A percentile compares a stretch with the other conserved stretches of the same genome.
Evolutionary conservation across 2,329 filamentous ascomycete genomes (phyloP).

Genomic region (Raffaelea albimanens): DNA sequence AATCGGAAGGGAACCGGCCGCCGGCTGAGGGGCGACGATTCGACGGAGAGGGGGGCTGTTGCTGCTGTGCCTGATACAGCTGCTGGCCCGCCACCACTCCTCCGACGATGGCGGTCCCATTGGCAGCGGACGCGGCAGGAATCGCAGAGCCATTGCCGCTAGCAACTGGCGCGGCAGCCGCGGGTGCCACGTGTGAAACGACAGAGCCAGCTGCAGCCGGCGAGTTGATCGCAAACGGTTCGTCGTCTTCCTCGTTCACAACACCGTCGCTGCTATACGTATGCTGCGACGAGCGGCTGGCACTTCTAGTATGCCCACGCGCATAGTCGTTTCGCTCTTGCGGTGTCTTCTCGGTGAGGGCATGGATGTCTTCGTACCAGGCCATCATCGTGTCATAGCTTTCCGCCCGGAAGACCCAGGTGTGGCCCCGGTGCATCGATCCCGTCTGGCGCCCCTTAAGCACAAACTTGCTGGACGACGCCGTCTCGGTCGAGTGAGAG

Average conservation of each 20-base stretch:
- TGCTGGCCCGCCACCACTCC: neutral
- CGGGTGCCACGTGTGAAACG: too few relatives aligned
- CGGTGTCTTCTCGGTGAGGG: constrained; percentile 76
- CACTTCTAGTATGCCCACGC: constrained; percentile 62
- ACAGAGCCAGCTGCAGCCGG: constrained; percentile 30
- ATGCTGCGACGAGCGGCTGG: constrained; percentile 56
- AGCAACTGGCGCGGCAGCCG: too few relatives aligned
- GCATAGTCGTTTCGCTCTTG: constrained; percentile 86
- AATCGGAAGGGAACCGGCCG: constrained; percentile 92
- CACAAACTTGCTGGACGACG: constrained; percentile 93
- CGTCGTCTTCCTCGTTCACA: constrained; percentile 64
- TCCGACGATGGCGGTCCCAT: neutral
- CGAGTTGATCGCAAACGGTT: constrained; percentile 46
- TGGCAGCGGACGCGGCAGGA: too few relatives aligned
- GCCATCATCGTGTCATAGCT: constrained; percentile 91
- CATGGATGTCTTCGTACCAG: constrained; percentile 90
- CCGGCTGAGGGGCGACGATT: constrained; percentile 66
- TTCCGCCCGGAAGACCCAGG: constrained; percentile 63
- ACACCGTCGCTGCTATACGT: constrained; percentile 66
- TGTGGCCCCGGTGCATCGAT: constrained; percentile 74
- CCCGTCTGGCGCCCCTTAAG: constrained; percentile 94
- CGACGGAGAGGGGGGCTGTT: neutral
- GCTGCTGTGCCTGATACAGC: neutral
- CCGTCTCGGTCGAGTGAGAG: constrained; percentile 73
- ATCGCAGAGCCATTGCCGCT: constrained; percentile 20